Evolutionary conservation across 371 early-diverging fungal genomes (phyloP).

Genomic region (Dipsacomyces acuminosporus): DNA sequence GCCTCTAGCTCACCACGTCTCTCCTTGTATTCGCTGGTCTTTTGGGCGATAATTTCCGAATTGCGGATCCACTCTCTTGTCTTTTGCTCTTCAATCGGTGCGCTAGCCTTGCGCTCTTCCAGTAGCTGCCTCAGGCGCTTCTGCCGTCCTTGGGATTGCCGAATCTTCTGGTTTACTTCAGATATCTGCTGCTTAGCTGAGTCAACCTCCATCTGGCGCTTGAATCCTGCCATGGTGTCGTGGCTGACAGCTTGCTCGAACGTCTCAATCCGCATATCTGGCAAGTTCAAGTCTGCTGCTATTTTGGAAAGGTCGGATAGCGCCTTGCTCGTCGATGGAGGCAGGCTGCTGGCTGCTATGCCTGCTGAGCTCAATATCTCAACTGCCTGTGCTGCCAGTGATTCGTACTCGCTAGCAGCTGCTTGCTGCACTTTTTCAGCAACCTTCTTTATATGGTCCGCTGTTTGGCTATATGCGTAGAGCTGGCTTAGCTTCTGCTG

Average conservation of each 20-base stretch:
- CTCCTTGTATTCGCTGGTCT: constrained; percentile 21
- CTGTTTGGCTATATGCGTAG: background rate
- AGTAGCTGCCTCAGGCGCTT: constrained; percentile 10
- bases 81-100: constrained; percentile 35
- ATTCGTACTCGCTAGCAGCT: constrained; percentile 21
- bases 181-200: background rate
- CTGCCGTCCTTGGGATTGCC: constrained; percentile 20
- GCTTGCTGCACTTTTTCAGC: constrained; percentile 14
- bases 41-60: constrained; percentile 17
- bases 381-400: constrained; percentile 6
- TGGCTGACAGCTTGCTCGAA: constrained; percentile 27
- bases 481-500: constrained; percentile 20
- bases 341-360: constrained; percentile 3
- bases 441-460: background rate
- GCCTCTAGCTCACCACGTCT: constrained; percentile 10
- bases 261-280: constrained; percentile 18
- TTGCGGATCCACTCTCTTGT: constrained; percentile 39
- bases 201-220: constrained; percentile 4
- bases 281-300: constrained; percentile 7
- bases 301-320: constrained; percentile 17
- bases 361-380: too few species aligned
- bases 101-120: constrained; percentile 6
- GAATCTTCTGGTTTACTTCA: background rate
- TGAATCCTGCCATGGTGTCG: constrained; percentile 12
- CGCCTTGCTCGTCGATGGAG: constrained; percentile 11